These are phyloP conservation scores for Porphyridium purpureum DNA, from an alignment of 23 red algal species.

Conservation along the genomic window DNA sequence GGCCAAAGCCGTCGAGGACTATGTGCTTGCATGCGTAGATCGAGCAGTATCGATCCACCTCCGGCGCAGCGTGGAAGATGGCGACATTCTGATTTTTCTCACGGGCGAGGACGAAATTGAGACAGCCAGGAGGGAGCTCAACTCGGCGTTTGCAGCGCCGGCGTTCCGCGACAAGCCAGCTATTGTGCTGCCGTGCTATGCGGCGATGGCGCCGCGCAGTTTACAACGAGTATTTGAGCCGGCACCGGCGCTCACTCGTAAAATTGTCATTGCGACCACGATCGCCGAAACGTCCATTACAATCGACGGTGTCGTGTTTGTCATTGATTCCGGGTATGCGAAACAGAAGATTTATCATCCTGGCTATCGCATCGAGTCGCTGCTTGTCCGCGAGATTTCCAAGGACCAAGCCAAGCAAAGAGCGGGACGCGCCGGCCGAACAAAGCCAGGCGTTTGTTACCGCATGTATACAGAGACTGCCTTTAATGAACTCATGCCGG, in stretches of 20 bases:
- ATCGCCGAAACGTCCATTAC: slow-evolving; percentile 94
- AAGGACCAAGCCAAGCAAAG: slow-evolving; percentile 67
- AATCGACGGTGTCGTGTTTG: slow-evolving; percentile 86
- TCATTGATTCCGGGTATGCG: slow-evolving; percentile 87
- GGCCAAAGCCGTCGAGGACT: slow-evolving; percentile 40
- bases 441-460: slow-evolving; percentile 67
- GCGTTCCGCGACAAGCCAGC: slow-evolving; percentile 2
- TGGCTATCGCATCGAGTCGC: slow-evolving; percentile 66
- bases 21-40: slow-evolving; percentile 41
- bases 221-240: slow-evolving; percentile 53
- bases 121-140: slow-evolving; percentile 40
- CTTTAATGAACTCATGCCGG: slow-evolving; percentile 52
- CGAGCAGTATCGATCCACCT: background rate
- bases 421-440: slow-evolving; percentile 84
- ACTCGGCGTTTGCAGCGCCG: background rate
- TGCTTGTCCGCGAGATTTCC: slow-evolving; percentile 64
- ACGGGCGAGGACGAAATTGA: slow-evolving; percentile 97
- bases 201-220: slow-evolving; percentile 64
- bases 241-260: slow-evolving; percentile 52
- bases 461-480: slow-evolving; percentile 83
- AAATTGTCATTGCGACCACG: slow-evolving; percentile 88
- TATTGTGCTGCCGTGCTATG: slow-evolving; percentile 54
- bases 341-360: slow-evolving; percentile 81
- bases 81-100: slow-evolving; percentile 94
- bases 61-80: slow-evolving; percentile 7